phyloP scores from a whole-genome alignment of 177 flowering plant genomes.

The Vitis hybrid region DNA sequence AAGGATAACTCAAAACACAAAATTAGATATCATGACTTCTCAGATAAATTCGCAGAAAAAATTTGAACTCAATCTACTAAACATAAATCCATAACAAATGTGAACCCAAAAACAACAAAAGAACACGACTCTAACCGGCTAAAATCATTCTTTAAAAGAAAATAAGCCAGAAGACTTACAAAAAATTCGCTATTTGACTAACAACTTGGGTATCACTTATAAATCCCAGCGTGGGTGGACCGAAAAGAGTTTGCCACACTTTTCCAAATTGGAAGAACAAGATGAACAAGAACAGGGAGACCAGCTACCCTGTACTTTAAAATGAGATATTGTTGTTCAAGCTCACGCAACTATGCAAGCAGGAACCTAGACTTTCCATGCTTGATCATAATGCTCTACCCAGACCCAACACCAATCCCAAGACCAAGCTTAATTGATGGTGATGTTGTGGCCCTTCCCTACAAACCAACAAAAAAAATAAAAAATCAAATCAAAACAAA shows the following conservation, averaged over 20 bases:
- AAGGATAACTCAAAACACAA: neutral
- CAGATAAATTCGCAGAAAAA: neutral
- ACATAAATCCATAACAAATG: neutral
- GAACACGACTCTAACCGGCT: neutral
- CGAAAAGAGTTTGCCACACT: constrained; percentile 16
- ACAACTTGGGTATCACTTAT: constrained; percentile 21
- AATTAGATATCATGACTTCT: neutral
- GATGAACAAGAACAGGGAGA: constrained; percentile 25
- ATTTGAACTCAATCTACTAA: neutral
- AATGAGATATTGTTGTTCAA: constrained; percentile 25
- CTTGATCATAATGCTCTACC: neutral
- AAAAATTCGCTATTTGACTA: neutral
- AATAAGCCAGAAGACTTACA: neutral
- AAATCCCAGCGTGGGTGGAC: neutral
- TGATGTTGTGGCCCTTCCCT: neutral
- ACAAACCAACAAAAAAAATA: too few relatives aligned
- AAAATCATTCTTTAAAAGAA: neutral
- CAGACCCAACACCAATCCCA: constrained; percentile 15
- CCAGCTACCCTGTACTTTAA: constrained; percentile 20
- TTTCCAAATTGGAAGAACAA: constrained; percentile 31
- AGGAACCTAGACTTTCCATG: constrained; percentile 16
- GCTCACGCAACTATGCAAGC: constrained; percentile 25
- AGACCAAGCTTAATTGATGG: constrained; percentile 20
- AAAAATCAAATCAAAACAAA: too few relatives aligned
- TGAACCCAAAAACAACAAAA: neutral